Evolutionary conservation across 2,329 filamentous ascomycete species (phyloP), one percentile per base, ranked within the genome.

Genomic region (Aureobasidium vineae): DNA sequence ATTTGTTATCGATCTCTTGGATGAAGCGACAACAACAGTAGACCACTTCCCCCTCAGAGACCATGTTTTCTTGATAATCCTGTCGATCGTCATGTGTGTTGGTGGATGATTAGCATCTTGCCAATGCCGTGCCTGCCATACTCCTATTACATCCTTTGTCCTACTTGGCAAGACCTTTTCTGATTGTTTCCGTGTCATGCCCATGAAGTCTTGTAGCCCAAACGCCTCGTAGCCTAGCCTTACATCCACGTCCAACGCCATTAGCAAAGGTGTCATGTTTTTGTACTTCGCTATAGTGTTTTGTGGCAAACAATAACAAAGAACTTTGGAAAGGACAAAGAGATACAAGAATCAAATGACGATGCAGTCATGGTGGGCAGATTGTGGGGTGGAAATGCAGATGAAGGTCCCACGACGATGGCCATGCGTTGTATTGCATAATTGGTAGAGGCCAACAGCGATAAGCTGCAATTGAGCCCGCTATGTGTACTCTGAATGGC

Each of bases 231-330:
- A 13, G 3, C 21, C 38, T 23, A 15, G 6, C 8, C 26, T 26
- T 59, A 8, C 36, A 41, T n/a, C 31, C 54, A 23, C 54, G 45
- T 33, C 54, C 54, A 59, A 59, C 54, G 40, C 40, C 40, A 33
- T 31, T 21, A n/a, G 40, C 40, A 45, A 33, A 59, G 40, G 21
- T 33, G 15, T 28, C 21, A 33, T 52, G 49, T 45, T 59, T 43
- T 31, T 33, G 1, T 45, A 19, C 5, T 45, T 45, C 10, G 40
- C 40, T 45, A 8, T 13, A 15, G 16, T 45, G 23, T 6, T 59
- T 26, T 38, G 28, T 16, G 19, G 26, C 28, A 36, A 5, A 49
- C 21, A 16, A 47, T 15, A 61, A 61, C 57, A 61, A 49, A 61
- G 26, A 45, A 45, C 7, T 40, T 26, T 16, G 16, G 2, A 23